Evolutionary conservation across 176 grass and related monocot genomes (phyloP).

Genomic region (Musa itinerans): DNA sequence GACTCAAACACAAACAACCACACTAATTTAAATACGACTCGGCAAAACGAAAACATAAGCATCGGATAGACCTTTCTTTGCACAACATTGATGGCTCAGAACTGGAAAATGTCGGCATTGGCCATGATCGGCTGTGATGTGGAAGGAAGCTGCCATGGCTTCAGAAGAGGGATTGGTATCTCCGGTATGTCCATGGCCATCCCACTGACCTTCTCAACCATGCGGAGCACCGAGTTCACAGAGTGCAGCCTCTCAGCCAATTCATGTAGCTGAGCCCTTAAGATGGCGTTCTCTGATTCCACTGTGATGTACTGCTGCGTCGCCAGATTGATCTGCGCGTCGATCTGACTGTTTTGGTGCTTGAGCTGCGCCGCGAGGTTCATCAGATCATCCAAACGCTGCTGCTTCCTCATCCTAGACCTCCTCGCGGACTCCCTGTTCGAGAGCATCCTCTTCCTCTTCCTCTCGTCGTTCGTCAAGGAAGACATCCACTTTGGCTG

Average conservation of each 20-base stretch:
- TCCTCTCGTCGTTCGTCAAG: conserved; percentile 42
- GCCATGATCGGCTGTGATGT: conserved; percentile 29
- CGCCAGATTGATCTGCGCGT: conserved; percentile 4
- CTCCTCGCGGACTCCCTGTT: conserved; percentile 73
- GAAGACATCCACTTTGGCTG: not conserved
- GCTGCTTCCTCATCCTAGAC: conserved; percentile 63
- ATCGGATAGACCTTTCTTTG: not conserved
- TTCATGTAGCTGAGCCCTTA: conserved; percentile 31
- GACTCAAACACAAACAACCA: not conserved
- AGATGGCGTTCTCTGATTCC: conserved; percentile 52
- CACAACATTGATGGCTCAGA: conserved; percentile 18
- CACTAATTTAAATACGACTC: not conserved
- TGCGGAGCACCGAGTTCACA: conserved; percentile 35
- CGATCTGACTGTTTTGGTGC: conserved; percentile 40
- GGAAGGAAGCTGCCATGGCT: conserved; percentile 25
- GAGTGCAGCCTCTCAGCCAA: conserved; percentile 38
- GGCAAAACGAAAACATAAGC: conserved; percentile 15
- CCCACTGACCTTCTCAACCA: conserved; percentile 31
- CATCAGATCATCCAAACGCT: conserved; percentile 32
- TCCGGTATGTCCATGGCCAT: conserved; percentile 52
- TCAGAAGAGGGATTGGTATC: conserved; percentile 37
- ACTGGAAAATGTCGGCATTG: conserved; percentile 11
- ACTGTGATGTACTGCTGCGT: conserved; percentile 32
- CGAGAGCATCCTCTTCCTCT: conserved; percentile 64
- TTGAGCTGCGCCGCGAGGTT: conserved; percentile 20